Base-by-base conservation (phyloP, 768 basidiomycete genomes). In the Kockovaella imperatae region DNA sequence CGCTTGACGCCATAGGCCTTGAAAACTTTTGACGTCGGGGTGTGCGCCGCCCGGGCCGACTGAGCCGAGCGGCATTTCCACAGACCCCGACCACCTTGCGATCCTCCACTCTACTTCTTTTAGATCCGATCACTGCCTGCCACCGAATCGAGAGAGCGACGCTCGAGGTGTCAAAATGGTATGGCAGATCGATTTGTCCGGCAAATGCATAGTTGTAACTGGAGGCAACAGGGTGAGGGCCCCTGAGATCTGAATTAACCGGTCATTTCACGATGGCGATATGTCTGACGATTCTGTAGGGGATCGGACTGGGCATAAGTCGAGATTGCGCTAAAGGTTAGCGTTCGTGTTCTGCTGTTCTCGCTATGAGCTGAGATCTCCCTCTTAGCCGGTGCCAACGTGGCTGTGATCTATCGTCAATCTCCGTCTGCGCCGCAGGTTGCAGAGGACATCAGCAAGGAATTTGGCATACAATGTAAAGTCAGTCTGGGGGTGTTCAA, bases 401-500 rank as follows among this genome's bases (percentile, higher is more conserved):
- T 64, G 18, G 62, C 64, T 2, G 64, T 69, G 45, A 47, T 69
- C 50, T 69, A 66, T 42, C 51, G 52, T 38, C 43, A 51, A 5
- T 57, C 56, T 25, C 10, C 44, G 11, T 62, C 65, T 45, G 67
- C 64, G 2, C 57, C 56, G 3, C 52, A 69, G 21, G 50, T 51
- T 10, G 64, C 67, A 4, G 59, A 64, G 40, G 52, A 58, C 52
- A 58, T 69, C 32, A 59, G 53, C 11, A 49, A 59, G 34, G 60
- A 69, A 41, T 66, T 60, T 36, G 53, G 47, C 26, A 64, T 69
- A 3, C 58, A 50, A 36, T 54, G 54, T 26, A 60, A 57, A 38
- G 60, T 62, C 29, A 42, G 60, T 50, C 8, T 32, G 10, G 17
- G 31, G 31, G 31, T 46, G 17, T 4, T 35, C 39, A 17, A 17